Evolutionary conservation across 495 filamentous ascomycete genomes (phyloP).

Genomic region (Friedmanniomyces simplex): DNA sequence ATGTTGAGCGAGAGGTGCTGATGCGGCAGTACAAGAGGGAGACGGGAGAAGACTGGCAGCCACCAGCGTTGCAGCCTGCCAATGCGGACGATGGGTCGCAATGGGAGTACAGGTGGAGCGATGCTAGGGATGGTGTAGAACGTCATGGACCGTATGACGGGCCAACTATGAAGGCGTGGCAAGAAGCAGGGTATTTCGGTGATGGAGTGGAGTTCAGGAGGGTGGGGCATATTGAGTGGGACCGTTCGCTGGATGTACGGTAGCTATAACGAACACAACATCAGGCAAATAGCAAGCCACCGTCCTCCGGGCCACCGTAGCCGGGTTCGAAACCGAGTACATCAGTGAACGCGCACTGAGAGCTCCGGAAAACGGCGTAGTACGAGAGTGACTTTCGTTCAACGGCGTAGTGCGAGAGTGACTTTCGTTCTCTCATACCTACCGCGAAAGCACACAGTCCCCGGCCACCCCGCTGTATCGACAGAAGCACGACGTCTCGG

Average conservation of each 20-base stretch:
- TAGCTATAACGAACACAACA: no score
- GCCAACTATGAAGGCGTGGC: constrained; percentile 76
- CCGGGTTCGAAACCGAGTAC: no score
- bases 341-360: no score
- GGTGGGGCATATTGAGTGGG: constrained; percentile 54
- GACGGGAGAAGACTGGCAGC: constrained; percentile 85
- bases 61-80: constrained; percentile 26
- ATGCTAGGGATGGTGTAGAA: constrained; percentile 70
- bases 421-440: no score
- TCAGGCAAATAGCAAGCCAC: no score
- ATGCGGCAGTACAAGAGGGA: constrained; percentile 76
- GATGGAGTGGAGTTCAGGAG: constrained; percentile 82
- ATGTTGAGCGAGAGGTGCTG: constrained; percentile 70
- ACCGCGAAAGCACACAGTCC: no score
- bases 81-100: constrained; percentile 30
- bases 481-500: no score
- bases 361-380: no score
- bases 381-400: no score
- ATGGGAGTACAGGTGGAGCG: constrained; percentile 91
- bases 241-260: constrained; percentile 39
- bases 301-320: no score
- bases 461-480: no score
- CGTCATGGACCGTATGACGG: constrained; percentile 81
- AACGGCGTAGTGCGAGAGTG: no score
- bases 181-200: constrained; percentile 83